Evolutionary conservation across 1,139 yeast species (phyloP), one percentile per base, ranked within the genome.

Genomic region (Pichia cactophila): DNA sequence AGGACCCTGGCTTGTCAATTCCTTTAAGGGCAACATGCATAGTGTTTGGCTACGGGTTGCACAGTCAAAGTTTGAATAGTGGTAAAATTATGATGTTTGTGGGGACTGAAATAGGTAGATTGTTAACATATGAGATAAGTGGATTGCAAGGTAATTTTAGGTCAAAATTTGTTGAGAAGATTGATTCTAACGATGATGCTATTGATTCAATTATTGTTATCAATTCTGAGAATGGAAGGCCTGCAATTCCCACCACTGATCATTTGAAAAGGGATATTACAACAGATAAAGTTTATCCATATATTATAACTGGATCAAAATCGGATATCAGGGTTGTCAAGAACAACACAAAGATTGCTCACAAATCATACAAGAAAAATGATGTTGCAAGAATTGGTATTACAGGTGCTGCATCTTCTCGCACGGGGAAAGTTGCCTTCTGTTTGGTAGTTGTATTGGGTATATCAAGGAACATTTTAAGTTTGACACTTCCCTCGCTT

Each of bases 51-150:
- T 45, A 77, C 81, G 80, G 86, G 76, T 47, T 65, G 65, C 43
- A 50, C 8, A 42, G 48, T 39, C 81, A 77, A 43, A 80, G 78
- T 3, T 83, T 80, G 29, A 74, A 75, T 2, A 86, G 76, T 58
- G 84, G 95, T 0, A 81, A 89, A 23, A 78, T 92, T 45, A 62
- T 86, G 33, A 67, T 90, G 64, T 69, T 80, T 35, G 85, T 83
- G 14, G 99, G 98, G 31, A 85, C 97, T 0, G 78, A 81, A 50
- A 70, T 71, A 33, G 98, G 98, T 16, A 86, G 87, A 50, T 64
- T 89, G 17, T 58, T 83, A 31, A 74, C 81, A 0, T 86, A 78
- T 66, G 82, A 83, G 60, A 67, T 92, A 2, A 63, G 83, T 16
- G 96, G 96, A 0, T 67, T 75, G 0, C 72, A 74, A 39, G 95